Evolutionary conservation across 306 rosid species (phyloP).

Genomic region (Cotoneaster glaucophyllus): DNA sequence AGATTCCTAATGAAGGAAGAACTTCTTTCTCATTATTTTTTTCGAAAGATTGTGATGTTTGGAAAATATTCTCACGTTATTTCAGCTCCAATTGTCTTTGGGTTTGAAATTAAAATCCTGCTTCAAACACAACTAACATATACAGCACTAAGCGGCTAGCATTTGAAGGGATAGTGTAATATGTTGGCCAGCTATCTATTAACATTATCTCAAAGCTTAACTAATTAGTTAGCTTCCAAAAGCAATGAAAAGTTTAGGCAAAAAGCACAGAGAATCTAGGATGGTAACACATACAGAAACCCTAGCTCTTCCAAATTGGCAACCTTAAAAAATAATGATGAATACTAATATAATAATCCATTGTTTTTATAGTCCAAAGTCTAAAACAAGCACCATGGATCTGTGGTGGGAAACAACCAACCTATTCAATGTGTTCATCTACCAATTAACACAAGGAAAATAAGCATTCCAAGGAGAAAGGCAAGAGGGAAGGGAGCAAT

Average conservation of each 20-base stretch:
- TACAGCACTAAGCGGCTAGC: not conserved
- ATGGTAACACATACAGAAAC: not conserved
- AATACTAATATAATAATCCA: not conserved
- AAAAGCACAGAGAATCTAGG: not conserved
- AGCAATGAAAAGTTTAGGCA: too few species aligned
- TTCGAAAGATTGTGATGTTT: not conserved
- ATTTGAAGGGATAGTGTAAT: not conserved
- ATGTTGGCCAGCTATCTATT: not conserved
- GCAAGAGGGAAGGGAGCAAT: too few species aligned
- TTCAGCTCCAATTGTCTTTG: conserved; percentile 3
- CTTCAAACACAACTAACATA: not conserved
- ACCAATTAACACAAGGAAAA: not conserved
- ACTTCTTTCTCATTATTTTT: too few species aligned
- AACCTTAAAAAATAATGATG: not conserved
- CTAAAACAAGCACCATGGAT: not conserved
- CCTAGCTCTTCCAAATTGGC: not conserved
- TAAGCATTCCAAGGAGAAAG: not conserved
- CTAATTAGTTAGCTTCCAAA: not conserved
- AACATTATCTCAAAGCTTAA: not conserved
- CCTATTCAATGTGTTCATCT: not conserved
- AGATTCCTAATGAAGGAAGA: conserved; percentile 14
- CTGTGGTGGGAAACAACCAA: not conserved
- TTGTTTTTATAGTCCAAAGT: not conserved
- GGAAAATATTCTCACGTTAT: conserved; percentile 7
- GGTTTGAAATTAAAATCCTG: not conserved